Percentiles rank a stretch among this genome's conserved stretches.
Conservation (phyloP, 2,329 filamentous ascomycete genomes). For the Beauveria bassiana region DNA sequence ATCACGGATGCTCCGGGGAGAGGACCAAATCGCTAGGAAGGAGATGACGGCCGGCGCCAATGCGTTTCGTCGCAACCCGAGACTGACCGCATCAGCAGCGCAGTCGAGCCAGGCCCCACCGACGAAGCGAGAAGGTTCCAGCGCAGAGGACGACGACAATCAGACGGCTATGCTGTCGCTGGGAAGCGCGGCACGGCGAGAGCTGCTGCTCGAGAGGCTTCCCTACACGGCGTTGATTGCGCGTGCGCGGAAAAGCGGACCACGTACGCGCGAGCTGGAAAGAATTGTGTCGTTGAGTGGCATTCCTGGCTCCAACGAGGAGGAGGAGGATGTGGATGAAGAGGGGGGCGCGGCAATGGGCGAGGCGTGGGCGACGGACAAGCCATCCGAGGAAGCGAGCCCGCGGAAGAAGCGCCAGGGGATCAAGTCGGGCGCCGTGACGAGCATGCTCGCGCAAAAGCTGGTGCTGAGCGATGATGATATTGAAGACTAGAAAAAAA, state of each 20-base stretch:
- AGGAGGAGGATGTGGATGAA: conserved; percentile 37
- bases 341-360: conserved; percentile 19
- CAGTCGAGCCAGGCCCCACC: conserved; percentile 7
- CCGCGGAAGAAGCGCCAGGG: conserved; percentile 39
- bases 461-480: conserved; percentile 75
- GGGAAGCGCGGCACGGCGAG: conserved; percentile 58
- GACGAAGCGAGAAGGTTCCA: background rate
- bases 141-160: conserved; percentile 15
- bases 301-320: conserved; percentile 41
- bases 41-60: conserved; percentile 38
- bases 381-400: conserved; percentile 45
- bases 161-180: conserved; percentile 44
- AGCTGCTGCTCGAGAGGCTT: conserved; percentile 76
- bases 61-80: conserved; percentile 35
- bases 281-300: conserved; percentile 61
- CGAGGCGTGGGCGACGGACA: conserved; percentile 55
- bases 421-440: conserved; percentile 29
- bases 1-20: conserved; percentile 49
- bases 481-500: conserved; percentile 55
- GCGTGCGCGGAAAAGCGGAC: conserved; percentile 30
- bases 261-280: conserved; percentile 51
- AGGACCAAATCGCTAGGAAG: conserved; percentile 30
- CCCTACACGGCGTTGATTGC: conserved; percentile 74
- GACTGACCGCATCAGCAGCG: background rate
- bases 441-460: conserved; percentile 49